These are phyloP conservation scores for Barnettozyma wickerhamii DNA, from an alignment of 805 yeast species.

Conservation along the genomic window DNA sequence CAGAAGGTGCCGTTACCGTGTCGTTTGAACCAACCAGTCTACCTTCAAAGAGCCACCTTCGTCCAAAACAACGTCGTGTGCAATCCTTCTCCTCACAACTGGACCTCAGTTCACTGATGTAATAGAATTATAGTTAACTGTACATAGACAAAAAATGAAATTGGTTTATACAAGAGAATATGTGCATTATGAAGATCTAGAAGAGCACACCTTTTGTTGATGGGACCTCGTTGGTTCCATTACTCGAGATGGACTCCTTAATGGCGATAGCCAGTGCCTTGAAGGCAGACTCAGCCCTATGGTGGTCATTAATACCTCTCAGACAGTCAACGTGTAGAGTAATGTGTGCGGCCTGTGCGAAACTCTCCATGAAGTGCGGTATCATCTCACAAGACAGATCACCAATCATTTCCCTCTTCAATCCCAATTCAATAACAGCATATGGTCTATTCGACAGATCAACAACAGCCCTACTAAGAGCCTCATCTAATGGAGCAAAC, in stretches of 20 bases:
- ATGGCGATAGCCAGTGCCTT: constrained; percentile 94
- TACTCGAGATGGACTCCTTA: constrained; percentile 74
- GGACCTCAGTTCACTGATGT: too few species aligned
- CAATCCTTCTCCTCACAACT: too few species aligned
- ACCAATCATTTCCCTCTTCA: constrained; percentile 90
- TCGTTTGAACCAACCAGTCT: neutral
- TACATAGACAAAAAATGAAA: neutral
- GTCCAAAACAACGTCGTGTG: neutral
- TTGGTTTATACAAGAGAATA: neutral
- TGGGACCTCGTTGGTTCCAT: constrained; percentile 89
- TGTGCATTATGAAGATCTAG: constrained; percentile 22
- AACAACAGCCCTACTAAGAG: constrained; percentile 92
- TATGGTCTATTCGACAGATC: constrained; percentile 91
- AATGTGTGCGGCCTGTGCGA: constrained; percentile 87
- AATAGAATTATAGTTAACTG: constrained; percentile 3
- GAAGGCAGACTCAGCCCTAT: constrained; percentile 92
- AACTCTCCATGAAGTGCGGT: constrained; percentile 93
- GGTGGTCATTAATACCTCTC: constrained; percentile 94
- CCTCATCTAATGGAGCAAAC: constrained; percentile 96
- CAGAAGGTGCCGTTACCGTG: constrained; percentile 32
- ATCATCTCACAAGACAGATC: constrained; percentile 93
- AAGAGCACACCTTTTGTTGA: constrained; percentile 93
- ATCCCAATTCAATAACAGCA: constrained; percentile 84
- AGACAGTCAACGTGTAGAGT: constrained; percentile 94
- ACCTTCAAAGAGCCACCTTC: constrained; percentile 3